Percentiles rank a stretch among this genome's conserved stretches.
Conservation (phyloP, 176 grass and related monocot species). For the Pharus latifolius region DNA sequence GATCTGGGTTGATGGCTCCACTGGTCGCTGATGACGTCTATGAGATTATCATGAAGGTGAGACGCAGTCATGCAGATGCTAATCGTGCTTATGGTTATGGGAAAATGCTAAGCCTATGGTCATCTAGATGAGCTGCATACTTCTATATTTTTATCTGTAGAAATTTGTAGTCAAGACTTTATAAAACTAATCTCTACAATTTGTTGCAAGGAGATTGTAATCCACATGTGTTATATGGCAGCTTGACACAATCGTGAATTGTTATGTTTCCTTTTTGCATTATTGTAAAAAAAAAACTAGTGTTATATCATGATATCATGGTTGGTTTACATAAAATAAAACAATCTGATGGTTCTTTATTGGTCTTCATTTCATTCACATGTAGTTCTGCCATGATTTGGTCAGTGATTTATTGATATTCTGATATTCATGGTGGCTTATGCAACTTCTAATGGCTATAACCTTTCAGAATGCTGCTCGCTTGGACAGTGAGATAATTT, state of each 20-base stretch:
- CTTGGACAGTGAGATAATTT: slow-evolving; percentile 74
- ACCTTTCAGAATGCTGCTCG: slow-evolving; percentile 46
- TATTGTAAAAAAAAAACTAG: not conserved
- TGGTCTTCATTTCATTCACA: not conserved
- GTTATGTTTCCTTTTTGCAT: not conserved
- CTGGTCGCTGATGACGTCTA: slow-evolving; percentile 78
- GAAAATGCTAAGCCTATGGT: not conserved
- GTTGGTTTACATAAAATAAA: not conserved
- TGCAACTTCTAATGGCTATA: not conserved
- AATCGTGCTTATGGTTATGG: not conserved
- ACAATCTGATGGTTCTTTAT: not conserved
- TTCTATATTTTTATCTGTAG: no score
- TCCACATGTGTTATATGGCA: not conserved
- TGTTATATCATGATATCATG: not conserved
- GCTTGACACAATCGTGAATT: not conserved
- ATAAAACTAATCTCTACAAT: no score
- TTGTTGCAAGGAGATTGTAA: not conserved
- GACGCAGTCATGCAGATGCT: not conserved
- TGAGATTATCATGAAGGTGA: slow-evolving; percentile 66
- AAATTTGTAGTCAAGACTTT: no score
- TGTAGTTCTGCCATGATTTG: not conserved
- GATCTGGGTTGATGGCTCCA: slow-evolving; percentile 51
- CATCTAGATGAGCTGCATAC: not conserved
- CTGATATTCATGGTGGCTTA: not conserved
- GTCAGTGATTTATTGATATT: not conserved